A percentile compares a stretch with the other conserved stretches of the same genome.
phyloP scores from a whole-genome alignment of 305 asterid genomes.

The Fraxinus nigra region DNA sequence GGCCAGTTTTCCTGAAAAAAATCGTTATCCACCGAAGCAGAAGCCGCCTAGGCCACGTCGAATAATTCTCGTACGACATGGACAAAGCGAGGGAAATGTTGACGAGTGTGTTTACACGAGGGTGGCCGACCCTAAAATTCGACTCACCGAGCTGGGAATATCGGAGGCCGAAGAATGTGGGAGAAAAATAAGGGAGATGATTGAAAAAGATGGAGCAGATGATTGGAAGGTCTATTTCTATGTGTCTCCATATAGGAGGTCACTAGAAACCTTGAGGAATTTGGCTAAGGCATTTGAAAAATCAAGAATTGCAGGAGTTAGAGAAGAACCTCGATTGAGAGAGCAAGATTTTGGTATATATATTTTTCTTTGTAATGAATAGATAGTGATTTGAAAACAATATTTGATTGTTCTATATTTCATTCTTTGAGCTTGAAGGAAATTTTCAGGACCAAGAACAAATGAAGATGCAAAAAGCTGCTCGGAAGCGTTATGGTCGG shows the following conservation, averaged over 20 bases:
- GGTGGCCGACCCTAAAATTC: conserved; percentile 72
- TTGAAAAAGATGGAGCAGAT: conserved; percentile 51
- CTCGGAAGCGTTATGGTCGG: conserved; percentile 61
- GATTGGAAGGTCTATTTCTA: conserved; percentile 80
- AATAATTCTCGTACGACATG: conserved; percentile 77
- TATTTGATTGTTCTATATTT: background rate
- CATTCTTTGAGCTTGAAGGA: conserved; percentile 34
- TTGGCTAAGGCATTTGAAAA: conserved; percentile 64
- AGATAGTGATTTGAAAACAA: background rate
- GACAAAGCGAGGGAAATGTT: conserved; percentile 73
- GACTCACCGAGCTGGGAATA: conserved; percentile 47
- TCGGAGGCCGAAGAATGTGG: conserved; percentile 65
- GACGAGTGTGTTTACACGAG: conserved; percentile 65
- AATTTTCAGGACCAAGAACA: conserved; percentile 72
- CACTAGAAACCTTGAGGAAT: conserved; percentile 56
- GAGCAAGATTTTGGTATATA: conserved; percentile 80
- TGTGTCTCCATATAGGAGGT: conserved; percentile 69
- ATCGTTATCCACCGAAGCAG: background rate
- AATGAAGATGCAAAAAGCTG: conserved; percentile 68
- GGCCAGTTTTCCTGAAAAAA: conserved; percentile 48
- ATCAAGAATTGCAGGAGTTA: conserved; percentile 71
- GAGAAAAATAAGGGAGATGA: conserved; percentile 37
- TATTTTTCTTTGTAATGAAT: background rate
- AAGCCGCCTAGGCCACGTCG: conserved; percentile 66
- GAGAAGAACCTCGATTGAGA: conserved; percentile 78